Evolutionary conservation across 2,329 filamentous ascomycete species (phyloP).

Genomic region (Colletotrichum somersetense): DNA sequence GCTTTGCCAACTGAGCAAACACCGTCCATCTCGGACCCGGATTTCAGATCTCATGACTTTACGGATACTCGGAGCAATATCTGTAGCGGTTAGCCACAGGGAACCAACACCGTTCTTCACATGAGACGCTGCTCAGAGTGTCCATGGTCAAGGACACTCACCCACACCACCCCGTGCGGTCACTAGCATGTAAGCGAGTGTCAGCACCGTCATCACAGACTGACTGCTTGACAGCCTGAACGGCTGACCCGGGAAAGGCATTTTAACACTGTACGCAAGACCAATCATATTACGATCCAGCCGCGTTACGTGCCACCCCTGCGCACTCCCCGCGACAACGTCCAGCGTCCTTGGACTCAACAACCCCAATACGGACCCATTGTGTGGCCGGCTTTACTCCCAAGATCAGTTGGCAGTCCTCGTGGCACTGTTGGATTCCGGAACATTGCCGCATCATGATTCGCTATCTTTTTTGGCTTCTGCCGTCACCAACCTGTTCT

Average conservation of each 20-base stretch:
- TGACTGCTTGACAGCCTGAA: not conserved
- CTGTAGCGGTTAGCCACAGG: not conserved
- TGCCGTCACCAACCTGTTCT: not conserved
- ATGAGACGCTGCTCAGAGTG: not conserved
- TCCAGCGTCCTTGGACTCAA: slow-evolving; percentile 20
- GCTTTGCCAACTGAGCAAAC: slow-evolving; percentile 11
- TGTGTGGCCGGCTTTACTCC: not conserved
- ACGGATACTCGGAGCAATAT: not conserved
- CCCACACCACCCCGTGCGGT: slow-evolving; percentile 18
- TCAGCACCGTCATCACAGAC: not conserved
- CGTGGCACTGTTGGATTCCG: not conserved
- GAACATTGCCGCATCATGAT: not conserved
- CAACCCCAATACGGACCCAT: slow-evolving; percentile 23
- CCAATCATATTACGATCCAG: slow-evolving; percentile 28
- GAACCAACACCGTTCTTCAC: slow-evolving; percentile 1
- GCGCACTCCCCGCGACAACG: slow-evolving; percentile 25
- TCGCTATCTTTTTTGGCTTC: not conserved
- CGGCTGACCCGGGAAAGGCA: not conserved
- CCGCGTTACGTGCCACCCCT: slow-evolving; percentile 17
- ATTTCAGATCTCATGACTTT: not conserved
- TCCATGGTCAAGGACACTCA: slow-evolving; percentile 7
- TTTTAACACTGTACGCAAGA: not conserved
- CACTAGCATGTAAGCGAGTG: slow-evolving; percentile 24
- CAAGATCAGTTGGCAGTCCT: not conserved
- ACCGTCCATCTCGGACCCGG: slow-evolving; percentile 3